Evolutionary conservation across 139 green algal species (phyloP).

Genomic region (Mesotaenium endlicherianum): DNA sequence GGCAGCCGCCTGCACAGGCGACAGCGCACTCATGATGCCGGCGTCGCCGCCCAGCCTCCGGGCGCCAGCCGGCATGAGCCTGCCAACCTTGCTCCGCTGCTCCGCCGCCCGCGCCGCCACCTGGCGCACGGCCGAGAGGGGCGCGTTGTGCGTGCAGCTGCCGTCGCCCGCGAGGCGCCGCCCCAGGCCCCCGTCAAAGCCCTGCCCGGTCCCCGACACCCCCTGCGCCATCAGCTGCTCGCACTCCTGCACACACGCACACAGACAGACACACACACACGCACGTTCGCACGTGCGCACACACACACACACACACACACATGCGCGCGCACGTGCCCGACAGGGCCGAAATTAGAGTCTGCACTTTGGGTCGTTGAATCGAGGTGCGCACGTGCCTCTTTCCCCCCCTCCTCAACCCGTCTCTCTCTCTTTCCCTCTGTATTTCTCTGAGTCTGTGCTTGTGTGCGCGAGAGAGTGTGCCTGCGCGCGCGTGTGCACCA

Average conservation of each 20-base stretch:
- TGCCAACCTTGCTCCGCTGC: not conserved
- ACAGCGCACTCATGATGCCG: conserved; percentile 30
- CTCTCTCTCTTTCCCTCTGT: no score
- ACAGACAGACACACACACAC: not conserved
- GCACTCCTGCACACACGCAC: conserved; percentile 61
- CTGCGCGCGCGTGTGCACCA: no score
- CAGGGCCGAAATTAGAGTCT: no score
- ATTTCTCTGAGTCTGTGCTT: no score
- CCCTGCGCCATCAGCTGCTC: conserved; percentile 76
- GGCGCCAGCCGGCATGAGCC: conserved; percentile 45
- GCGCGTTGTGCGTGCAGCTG: not conserved
- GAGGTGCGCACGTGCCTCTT: no score
- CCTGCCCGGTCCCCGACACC: conserved; percentile 24
- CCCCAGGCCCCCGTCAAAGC: conserved; percentile 6
- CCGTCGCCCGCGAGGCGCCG: not conserved
- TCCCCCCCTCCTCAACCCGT: no score
- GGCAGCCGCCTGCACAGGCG: conserved; percentile 63
- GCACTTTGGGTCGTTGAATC: no score
- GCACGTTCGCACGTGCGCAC: not conserved
- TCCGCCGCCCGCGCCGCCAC: conserved; percentile 23
- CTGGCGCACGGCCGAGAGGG: not conserved
- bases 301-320: conserved; percentile 1
- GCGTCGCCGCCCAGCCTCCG: conserved; percentile 54
- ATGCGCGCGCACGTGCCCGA: no score
- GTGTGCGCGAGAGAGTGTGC: no score